phyloP scores from a whole-genome alignment of 768 basidiomycete species.

The Leccinum fibrillosum region DNA sequence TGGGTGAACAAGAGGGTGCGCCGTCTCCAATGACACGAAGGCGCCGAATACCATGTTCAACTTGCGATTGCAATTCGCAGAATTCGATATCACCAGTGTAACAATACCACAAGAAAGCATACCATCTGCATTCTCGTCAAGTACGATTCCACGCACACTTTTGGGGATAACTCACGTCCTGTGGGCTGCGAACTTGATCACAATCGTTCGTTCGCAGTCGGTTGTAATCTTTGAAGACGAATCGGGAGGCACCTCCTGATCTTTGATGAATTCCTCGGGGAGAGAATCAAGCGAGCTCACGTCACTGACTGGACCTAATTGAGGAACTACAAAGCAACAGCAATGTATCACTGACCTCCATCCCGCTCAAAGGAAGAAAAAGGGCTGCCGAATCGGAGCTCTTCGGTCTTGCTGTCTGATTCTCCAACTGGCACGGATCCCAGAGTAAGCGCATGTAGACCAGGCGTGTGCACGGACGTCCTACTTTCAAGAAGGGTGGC shows the following conservation, averaged over 20 bases:
- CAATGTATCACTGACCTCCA: background rate
- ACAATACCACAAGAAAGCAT: constrained; percentile 24
- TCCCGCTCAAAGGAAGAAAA: constrained; percentile 9
- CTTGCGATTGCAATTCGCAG: constrained; percentile 6
- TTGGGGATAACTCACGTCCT: constrained; percentile 8
- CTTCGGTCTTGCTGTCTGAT: background rate
- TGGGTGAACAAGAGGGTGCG: constrained; percentile 29
- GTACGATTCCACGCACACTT: background rate
- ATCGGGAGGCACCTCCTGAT: background rate
- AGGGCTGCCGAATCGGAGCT: background rate
- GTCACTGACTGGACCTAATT: constrained; percentile 6
- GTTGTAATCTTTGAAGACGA: background rate
- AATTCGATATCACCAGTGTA: constrained; percentile 22
- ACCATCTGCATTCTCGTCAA: constrained; percentile 17
- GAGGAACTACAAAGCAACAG: constrained; percentile 1
- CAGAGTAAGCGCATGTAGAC: background rate
- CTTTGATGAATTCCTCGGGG: constrained; percentile 5
- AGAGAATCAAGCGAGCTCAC: background rate
- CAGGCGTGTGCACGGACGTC: background rate
- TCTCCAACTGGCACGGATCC: constrained; percentile 3
- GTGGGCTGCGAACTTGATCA: constrained; percentile 15
- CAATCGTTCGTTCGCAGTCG: background rate
- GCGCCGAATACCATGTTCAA: background rate
- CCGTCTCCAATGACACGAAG: background rate
- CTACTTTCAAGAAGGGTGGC: constrained; percentile 1